These are phyloP conservation scores for Dovyalis caffra DNA, from an alignment of 345 rosid species.

Conservation along the genomic window DNA sequence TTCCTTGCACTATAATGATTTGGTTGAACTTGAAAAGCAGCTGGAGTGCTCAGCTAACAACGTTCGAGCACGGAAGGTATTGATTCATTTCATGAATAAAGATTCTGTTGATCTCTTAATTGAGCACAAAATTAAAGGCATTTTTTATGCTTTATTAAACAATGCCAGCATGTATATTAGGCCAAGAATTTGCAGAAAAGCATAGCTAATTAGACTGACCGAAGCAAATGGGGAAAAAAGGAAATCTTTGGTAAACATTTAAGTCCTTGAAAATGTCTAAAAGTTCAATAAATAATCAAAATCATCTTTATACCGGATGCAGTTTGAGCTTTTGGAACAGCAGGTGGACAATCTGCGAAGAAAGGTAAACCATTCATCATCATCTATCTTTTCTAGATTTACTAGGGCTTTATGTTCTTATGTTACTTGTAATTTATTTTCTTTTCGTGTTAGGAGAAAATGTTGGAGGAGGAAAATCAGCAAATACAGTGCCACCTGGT, in stretches of 20 bases:
- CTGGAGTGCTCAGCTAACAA: slow-evolving; percentile 32
- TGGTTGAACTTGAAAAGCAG: slow-evolving; percentile 31
- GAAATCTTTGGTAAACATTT: background rate
- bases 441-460: slow-evolving; percentile 20
- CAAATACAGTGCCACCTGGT: slow-evolving; percentile 31
- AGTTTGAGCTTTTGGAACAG: slow-evolving; percentile 33
- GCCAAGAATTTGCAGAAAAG: background rate
- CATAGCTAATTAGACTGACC: too few species aligned
- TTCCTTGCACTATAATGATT: slow-evolving; percentile 21
- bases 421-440: background rate
- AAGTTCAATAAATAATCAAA: background rate
- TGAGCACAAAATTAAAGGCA: background rate
- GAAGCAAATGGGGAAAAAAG: too few species aligned
- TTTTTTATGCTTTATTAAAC: background rate
- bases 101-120: background rate
- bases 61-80: slow-evolving; percentile 40
- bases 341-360: slow-evolving; percentile 31
- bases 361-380: slow-evolving; percentile 17
- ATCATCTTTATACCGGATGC: background rate
- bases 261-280: background rate
- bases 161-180: background rate
- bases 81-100: background rate
- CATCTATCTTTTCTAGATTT: background rate
- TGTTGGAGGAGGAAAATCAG: slow-evolving; percentile 38
- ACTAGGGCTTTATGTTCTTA: background rate